These are phyloP conservation scores for Barnettozyma sucrosica DNA, from an alignment of 805 yeast genomes.

Conservation along the genomic window DNA sequence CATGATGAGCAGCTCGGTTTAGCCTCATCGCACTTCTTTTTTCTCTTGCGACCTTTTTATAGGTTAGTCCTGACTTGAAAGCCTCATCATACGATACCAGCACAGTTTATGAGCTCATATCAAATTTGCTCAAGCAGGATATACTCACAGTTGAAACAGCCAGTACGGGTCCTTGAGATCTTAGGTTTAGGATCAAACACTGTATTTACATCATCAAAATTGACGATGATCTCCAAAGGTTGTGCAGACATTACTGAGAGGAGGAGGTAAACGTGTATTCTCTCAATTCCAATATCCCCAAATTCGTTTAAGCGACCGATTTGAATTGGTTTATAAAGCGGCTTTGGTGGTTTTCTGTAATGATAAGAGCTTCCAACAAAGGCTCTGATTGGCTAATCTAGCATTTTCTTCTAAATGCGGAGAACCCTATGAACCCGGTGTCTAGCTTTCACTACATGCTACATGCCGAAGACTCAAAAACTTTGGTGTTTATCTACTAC, in stretches of 20 bases:
- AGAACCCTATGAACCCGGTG: background rate
- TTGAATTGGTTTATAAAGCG: background rate
- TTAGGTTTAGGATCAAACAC: conserved; percentile 2
- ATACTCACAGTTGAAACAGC: conserved; percentile 21
- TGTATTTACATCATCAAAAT: conserved; percentile 2
- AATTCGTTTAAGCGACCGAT: background rate
- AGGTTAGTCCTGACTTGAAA: background rate
- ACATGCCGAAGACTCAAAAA: background rate
- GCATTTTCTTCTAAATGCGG: background rate
- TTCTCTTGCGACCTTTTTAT: conserved; percentile 43
- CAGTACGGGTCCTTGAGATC: conserved; percentile 14
- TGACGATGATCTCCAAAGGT: conserved; percentile 6
- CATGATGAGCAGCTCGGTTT: conserved; percentile 40
- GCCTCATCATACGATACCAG: background rate
- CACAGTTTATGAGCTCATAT: background rate
- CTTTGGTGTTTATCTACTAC: background rate
- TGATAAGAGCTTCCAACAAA: background rate
- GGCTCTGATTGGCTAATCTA: background rate
- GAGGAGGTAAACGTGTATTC: background rate
- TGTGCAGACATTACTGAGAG: background rate
- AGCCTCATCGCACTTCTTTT: conserved; percentile 58
- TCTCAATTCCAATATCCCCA: background rate
- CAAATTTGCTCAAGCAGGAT: background rate
- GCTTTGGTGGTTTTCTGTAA: background rate
- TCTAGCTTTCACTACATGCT: no score